These are phyloP conservation scores for Blastomyces parvus DNA, from an alignment of 2,329 filamentous ascomycete genomes.

Conservation along the genomic window DNA sequence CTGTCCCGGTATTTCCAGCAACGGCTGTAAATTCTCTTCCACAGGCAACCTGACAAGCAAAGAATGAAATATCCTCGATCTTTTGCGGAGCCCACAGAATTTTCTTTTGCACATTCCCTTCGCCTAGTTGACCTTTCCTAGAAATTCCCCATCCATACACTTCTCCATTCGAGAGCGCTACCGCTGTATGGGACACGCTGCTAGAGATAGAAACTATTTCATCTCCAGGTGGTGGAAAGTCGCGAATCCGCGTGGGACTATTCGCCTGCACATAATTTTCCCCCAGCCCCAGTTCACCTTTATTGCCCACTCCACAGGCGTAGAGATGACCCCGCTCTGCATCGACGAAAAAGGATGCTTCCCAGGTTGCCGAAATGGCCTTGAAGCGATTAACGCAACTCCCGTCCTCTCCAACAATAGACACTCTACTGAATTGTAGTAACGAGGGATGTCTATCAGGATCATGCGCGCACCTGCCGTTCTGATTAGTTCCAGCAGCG, in stretches of 20 bases:
- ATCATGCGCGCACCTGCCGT: constrained; percentile 36
- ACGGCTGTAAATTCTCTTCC: constrained; percentile 80
- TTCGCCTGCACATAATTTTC: constrained; percentile 19
- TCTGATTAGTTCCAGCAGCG: constrained; percentile 53
- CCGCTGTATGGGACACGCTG: constrained; percentile 68
- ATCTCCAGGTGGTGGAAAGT: constrained; percentile 55
- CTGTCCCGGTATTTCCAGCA: constrained; percentile 44
- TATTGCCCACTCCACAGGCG: constrained; percentile 55
- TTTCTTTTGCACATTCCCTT: constrained; percentile 37
- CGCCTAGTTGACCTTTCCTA: constrained; percentile 73
- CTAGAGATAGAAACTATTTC: constrained; percentile 58
- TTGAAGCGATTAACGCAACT: constrained; percentile 27
- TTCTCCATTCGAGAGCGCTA: constrained; percentile 62
- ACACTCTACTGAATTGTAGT: constrained; percentile 22
- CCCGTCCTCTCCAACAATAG: constrained; percentile 15
- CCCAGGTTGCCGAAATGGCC: constrained; percentile 66
- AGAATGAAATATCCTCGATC: constrained; percentile 51
- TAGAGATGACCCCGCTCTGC: constrained; percentile 44
- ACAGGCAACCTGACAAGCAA: constrained; percentile 59
- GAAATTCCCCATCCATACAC: constrained; percentile 84
- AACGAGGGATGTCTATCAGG: constrained; percentile 12
- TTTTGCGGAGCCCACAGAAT: constrained; percentile 52
- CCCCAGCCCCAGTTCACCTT: constrained; percentile 64
- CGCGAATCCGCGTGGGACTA: constrained; percentile 42
- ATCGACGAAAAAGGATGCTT: constrained; percentile 55